Evolutionary conservation across 2,329 filamentous ascomycete species (phyloP), one percentile per base, ranked within the genome.

Genomic region (Ustilaginoidea virens): DNA sequence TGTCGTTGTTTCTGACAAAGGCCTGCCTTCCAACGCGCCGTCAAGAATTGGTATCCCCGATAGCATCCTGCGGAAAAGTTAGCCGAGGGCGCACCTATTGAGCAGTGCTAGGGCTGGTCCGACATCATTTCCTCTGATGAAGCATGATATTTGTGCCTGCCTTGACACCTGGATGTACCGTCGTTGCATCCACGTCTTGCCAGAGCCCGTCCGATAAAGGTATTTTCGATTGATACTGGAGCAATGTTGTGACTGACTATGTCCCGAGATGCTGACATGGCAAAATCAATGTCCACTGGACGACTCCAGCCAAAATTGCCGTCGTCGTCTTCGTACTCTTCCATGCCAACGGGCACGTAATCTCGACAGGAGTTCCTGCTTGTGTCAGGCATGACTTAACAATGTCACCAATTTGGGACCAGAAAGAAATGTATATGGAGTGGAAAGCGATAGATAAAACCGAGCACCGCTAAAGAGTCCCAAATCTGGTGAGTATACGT

Each of bases 1-100:
- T 27, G 48, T 44, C 7, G 42, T 47, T 3, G 52, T 50, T 5
- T 51, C 54, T 2, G 45, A 51, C 2, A 33, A 42, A 27, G 42
- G 16, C n/a, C 28, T 23, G 13, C 16, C 17, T 7, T 30, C 17
- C 4, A 11, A 9, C 9, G 11, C 11, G 12, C 14, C 24, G 17
- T 30, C 24, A 9, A 24, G 22, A 12, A 24, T 7, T 20, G 7
- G 19, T 7, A 20, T 11, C 19, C 19, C 19, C 19, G 7, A 7
- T 20, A 20, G 11, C 11, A 11, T 20, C 19, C 19, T 20, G 19
- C 19, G 11, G 11, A n/a, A n/a, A n/a, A n/a, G n/a, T n/a, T n/a
- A n/a, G n/a, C n/a, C n/a, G n/a, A n/a, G n/a, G n/a, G n/a, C n/a
- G n/a, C n/a, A n/a, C n/a, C n/a, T n/a, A n/a, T n/a, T n/a, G n/a